Conservation (phyloP, 208 protist genomes). For the Strigomonas galati region DNA sequence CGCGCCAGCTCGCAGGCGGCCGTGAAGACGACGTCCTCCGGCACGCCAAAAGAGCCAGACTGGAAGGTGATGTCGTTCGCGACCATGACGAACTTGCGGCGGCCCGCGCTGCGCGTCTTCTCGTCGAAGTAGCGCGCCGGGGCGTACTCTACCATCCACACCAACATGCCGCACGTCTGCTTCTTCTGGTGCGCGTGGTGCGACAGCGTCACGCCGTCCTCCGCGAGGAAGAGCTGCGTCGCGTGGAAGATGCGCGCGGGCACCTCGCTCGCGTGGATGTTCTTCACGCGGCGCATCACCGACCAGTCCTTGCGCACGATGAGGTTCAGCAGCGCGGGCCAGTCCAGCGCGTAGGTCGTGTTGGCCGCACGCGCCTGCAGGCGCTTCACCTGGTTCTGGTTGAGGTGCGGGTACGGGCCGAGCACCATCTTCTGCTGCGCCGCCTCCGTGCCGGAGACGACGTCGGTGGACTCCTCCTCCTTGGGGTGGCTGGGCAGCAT, state of each 20-base stretch:
- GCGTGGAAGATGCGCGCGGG: conserved; percentile 31
- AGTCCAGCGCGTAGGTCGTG: conserved; percentile 97
- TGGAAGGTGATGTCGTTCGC: conserved; percentile 98
- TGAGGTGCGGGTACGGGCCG: conserved; percentile 74
- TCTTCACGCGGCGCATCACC: conserved; percentile 31
- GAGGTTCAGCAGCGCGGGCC: conserved; percentile 86
- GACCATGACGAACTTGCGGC: conserved; percentile 94
- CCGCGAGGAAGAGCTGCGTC: conserved; percentile 50
- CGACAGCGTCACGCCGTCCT: conserved; percentile 25
- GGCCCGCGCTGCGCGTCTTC: conserved; percentile 25
- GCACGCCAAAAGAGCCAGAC: conserved; percentile 95
- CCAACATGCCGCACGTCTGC: conserved; percentile 91
- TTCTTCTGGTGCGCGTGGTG: conserved; percentile 16
- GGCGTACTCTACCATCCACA: conserved; percentile 87
- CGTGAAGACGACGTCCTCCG: conserved; percentile 94
- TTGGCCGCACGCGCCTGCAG: conserved; percentile 72
- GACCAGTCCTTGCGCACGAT: conserved; percentile 83
- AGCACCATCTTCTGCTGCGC: conserved; percentile 18
- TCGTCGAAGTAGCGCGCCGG: conserved; percentile 88
- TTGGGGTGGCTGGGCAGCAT: conserved; percentile 32
- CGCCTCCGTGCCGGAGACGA: conserved; percentile 6
- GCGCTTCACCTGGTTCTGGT: conserved; percentile 68
- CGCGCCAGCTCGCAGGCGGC: conserved; percentile 86
- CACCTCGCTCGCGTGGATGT: conserved; percentile 24
- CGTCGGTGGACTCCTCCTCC: conserved; percentile 8